Conservation (phyloP, 1,139 yeast species). For the Kazachstania sp. region DNA sequence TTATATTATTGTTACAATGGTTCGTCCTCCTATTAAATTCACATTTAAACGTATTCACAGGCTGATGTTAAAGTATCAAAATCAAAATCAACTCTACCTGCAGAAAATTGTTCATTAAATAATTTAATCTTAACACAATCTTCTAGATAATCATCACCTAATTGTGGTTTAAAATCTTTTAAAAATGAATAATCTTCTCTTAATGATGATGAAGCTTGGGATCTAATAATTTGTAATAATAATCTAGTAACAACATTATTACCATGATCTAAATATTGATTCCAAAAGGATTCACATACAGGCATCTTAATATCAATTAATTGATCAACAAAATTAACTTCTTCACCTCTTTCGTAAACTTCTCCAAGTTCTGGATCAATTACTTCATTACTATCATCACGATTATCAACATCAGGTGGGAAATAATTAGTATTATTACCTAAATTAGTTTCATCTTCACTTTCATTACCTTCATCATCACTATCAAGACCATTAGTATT, state of each 20-base stretch:
- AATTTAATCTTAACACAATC: conserved; percentile 14
- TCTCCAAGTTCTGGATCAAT: too few species aligned
- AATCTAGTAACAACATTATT: conserved; percentile 11
- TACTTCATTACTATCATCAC: too few species aligned
- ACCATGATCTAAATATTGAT: conserved; percentile 10
- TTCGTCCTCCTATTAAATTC: too few species aligned
- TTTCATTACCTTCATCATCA: not conserved
- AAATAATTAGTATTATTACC: too few species aligned
- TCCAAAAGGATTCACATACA: conserved; percentile 17
- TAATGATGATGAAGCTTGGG: conserved; percentile 12
- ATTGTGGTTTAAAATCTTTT: conserved; percentile 10
- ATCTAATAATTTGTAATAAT: conserved; percentile 11
- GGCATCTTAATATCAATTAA: conserved; percentile 17
- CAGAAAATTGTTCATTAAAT: conserved; percentile 14
- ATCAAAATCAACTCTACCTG: conserved; percentile 17
- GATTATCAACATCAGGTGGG: too few species aligned
- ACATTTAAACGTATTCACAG: conserved; percentile 11
- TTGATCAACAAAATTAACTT: conserved; percentile 12
- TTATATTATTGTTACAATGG: not conserved
- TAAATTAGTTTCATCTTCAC: not conserved
- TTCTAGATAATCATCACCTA: conserved; percentile 13
- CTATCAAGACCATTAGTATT: too few species aligned
- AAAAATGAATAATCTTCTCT: conserved; percentile 12
- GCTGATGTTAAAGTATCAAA: conserved; percentile 16
- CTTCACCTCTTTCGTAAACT: not conserved